phyloP scores from a whole-genome alignment of 345 rosid species.

The Schrenkiella parvula region DNA sequence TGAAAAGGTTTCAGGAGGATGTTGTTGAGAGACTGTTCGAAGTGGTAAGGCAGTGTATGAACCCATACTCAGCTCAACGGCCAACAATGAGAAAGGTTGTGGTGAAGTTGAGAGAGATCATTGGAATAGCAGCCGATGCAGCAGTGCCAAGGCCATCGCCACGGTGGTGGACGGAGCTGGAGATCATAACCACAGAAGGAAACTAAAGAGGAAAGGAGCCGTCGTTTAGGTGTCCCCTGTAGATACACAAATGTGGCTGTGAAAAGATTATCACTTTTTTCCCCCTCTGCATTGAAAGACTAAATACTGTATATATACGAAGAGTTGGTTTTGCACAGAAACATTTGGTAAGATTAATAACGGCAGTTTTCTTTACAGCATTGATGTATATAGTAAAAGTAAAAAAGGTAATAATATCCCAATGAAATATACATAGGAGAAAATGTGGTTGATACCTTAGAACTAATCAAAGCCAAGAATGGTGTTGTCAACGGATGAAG shows the following conservation, averaged over 20 bases:
- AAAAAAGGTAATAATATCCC: neutral
- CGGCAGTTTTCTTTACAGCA: conserved; percentile 2
- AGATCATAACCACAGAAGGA: conserved; percentile 61
- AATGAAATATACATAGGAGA: neutral
- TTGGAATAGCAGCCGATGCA: conserved; percentile 61
- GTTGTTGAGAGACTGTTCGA: conserved; percentile 47
- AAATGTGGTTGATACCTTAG: conserved; percentile 14
- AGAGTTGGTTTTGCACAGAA: conserved; percentile 15
- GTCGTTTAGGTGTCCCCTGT: conserved; percentile 22
- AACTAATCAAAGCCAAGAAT: conserved; percentile 17
- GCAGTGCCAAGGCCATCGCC: conserved; percentile 78
- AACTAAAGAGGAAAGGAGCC: conserved; percentile 29
- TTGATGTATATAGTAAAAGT: neutral
- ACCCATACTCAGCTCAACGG: conserved; percentile 52
- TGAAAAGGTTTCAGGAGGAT: conserved; percentile 52
- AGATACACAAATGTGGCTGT: conserved; percentile 13
- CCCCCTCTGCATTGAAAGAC: conserved; percentile 7
- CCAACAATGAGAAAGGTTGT: conserved; percentile 57
- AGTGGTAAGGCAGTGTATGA: conserved; percentile 60
- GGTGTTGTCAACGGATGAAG: conserved; percentile 38
- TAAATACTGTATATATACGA: conserved; percentile 8
- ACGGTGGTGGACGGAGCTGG: conserved; percentile 98
- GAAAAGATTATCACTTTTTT: conserved; percentile 21
- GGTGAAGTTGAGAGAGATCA: conserved; percentile 62
- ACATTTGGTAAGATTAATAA: conserved; percentile 4